phyloP scores from a whole-genome alignment of 106 monocot genomes.

The Acorus calamus region DNA sequence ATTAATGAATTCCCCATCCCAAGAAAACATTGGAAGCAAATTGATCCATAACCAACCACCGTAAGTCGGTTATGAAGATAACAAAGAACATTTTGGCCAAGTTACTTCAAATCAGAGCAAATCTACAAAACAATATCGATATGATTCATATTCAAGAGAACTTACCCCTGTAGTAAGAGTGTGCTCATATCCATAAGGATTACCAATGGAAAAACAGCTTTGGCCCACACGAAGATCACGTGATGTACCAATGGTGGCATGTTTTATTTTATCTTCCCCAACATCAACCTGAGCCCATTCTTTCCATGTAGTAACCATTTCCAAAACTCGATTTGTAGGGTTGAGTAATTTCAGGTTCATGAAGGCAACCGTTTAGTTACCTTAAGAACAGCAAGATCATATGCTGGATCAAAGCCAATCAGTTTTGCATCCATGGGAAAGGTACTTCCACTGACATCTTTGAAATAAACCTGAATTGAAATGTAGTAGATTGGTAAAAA shows the following conservation, averaged over 20 bases:
- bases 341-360: no score
- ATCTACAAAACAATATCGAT: no score
- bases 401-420: conserved; percentile 68
- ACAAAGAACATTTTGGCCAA: no score
- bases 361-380: conserved; percentile 6
- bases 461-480: conserved; percentile 45
- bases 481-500: neutral
- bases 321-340: no score
- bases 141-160: neutral
- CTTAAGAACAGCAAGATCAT: conserved; percentile 92
- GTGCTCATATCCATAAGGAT: conserved; percentile 85
- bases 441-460: conserved; percentile 40
- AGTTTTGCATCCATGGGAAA: conserved; percentile 65
- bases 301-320: neutral
- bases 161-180: conserved; percentile 86
- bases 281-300: conserved; percentile 48
- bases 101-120: no score
- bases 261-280: conserved; percentile 50
- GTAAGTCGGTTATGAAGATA: no score
- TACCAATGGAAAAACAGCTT: conserved; percentile 91
- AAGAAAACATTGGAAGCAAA: no score
- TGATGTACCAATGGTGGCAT: conserved; percentile 64
- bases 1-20: no score
- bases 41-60: no score
- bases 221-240: conserved; percentile 64